Conservation (phyloP, 73 alveolate genomes). For the Effrenium voratum region DNA sequence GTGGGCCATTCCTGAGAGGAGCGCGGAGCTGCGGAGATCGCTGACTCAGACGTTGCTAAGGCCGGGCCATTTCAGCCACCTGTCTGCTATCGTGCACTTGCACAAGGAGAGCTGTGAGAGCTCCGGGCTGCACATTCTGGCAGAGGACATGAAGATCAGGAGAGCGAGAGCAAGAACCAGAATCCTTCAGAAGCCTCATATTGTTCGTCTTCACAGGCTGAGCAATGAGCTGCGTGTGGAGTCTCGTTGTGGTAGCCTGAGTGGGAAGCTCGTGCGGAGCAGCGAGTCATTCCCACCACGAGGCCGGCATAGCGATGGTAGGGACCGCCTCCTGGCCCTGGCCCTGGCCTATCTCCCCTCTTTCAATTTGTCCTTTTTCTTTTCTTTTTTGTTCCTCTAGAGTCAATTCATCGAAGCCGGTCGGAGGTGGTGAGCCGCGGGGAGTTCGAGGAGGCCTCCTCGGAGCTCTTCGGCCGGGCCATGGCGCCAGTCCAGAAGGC, state of each 20-base stretch:
- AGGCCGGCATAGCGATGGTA: conserved; percentile 27
- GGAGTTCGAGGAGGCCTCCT: conserved; percentile 55
- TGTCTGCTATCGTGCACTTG: neutral
- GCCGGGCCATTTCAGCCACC: neutral
- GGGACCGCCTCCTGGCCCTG: conserved; percentile 9
- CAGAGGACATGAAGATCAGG: conserved; percentile 61
- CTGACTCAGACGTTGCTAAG: conserved; percentile 12
- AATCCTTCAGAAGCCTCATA: no score
- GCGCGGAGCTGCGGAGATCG: neutral
- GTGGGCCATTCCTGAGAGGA: neutral
- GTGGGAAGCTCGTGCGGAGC: neutral
- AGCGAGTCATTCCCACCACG: neutral
- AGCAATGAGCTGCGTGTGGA: conserved; percentile 18
- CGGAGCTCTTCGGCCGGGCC: conserved; percentile 81
- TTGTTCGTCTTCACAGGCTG: no score
- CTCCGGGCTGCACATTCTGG: conserved; percentile 71
- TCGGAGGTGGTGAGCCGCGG: conserved; percentile 37
- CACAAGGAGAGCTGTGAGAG: conserved; percentile 55
- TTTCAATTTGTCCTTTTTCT: neutral
- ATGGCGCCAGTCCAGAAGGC: conserved; percentile 90
- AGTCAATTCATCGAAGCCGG: neutral
- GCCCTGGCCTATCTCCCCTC: neutral
- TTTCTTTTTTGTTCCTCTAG: neutral
- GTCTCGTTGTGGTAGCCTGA: neutral
- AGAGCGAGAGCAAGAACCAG: neutral